Evolutionary conservation across 1,284 basidiomycete species (phyloP), one percentile per base, ranked within the genome.

Genomic region (Vanrija humicola): DNA sequence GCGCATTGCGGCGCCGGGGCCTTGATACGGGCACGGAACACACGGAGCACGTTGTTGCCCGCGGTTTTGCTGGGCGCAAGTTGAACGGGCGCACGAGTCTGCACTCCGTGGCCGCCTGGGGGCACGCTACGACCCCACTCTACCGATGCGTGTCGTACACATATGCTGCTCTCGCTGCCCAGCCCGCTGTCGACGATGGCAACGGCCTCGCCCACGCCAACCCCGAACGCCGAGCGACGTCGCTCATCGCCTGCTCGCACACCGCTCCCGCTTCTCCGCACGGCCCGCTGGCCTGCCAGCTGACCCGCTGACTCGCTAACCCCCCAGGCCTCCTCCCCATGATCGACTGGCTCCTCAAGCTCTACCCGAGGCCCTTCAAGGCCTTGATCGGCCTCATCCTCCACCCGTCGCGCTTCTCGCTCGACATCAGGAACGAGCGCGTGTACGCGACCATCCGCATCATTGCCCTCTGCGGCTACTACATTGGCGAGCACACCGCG

Each of bases 401-500:
- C 49, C 46, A 46, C 51, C 54, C 59, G 53, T 44, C 51, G 53
- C 48, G 59, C 40, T 25, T 50, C 46, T 49, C 50, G 38, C 42
- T 61, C 21, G 56, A 61, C 53, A 34, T 50, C 9, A 28, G 43
- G 34, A 62, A 59, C 59, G 51, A 57, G 21, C 69, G 69, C 53
- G 55, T 67, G 10, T 49, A 73, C 28, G 56, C 65, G n/a, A 73
- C 69, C 5, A 54, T 73, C 23, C 74, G 76, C 56, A 56, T 66
- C 14, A 18, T 73, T 9, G 61, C 70, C 8, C 65, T 77, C 18
- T 50, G 67, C 18, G 43, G 46, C 21, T 77, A 73, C 61, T 76
- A 76, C 58, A 65, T 74, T 3, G 57, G 70, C 23, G 75, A 77
- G 59, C 72, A 77, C 59, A 25, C 70, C 23, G 59, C 66, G 5